phyloP scores from a whole-genome alignment of 2,329 filamentous ascomycete species.

The Lachnum nothofagi region DNA sequence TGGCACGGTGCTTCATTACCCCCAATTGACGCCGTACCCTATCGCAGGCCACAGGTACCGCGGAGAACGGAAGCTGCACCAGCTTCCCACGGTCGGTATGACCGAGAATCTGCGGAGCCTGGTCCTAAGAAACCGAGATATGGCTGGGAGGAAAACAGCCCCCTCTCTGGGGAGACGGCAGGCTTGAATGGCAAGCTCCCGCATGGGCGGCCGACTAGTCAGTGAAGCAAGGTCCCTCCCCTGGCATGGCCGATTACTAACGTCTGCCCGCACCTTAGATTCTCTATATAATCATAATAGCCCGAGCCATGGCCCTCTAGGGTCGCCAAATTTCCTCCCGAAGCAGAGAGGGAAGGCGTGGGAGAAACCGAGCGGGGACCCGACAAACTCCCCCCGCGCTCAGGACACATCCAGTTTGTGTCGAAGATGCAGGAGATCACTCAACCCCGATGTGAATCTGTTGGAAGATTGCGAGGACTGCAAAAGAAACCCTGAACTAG shows the following conservation, averaged over 20 bases:
- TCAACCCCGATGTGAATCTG: slow-evolving; percentile 14
- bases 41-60: slow-evolving; percentile 13
- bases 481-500: slow-evolving; percentile 23
- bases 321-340: not conserved
- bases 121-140: slow-evolving; percentile 22
- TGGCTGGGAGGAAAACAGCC: slow-evolving; percentile 22
- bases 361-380: slow-evolving; percentile 12
- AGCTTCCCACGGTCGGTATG: slow-evolving; percentile 12
- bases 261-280: slow-evolving; percentile 11
- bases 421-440: slow-evolving; percentile 22
- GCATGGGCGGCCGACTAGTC: slow-evolving; percentile 16
- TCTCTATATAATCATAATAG: slow-evolving; percentile 14
- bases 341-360: slow-evolving; percentile 8
- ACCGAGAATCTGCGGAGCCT: slow-evolving; percentile 15
- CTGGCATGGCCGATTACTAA: slow-evolving; percentile 15
- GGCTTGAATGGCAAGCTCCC: slow-evolving; percentile 16
- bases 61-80: slow-evolving; percentile 8
- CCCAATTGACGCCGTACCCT: slow-evolving; percentile 23
- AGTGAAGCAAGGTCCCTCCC: slow-evolving; percentile 6
- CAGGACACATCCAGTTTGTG: slow-evolving; percentile 21
- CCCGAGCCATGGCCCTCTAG: slow-evolving; percentile 8
- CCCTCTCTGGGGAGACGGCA: slow-evolving; percentile 11
- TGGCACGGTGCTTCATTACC: slow-evolving; percentile 24
- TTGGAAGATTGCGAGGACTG: slow-evolving; percentile 22
- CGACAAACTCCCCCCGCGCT: slow-evolving; percentile 2